Base-by-base conservation (phyloP, 768 basidiomycete genomes). In the Rhodotorula sphaerocarpa region DNA sequence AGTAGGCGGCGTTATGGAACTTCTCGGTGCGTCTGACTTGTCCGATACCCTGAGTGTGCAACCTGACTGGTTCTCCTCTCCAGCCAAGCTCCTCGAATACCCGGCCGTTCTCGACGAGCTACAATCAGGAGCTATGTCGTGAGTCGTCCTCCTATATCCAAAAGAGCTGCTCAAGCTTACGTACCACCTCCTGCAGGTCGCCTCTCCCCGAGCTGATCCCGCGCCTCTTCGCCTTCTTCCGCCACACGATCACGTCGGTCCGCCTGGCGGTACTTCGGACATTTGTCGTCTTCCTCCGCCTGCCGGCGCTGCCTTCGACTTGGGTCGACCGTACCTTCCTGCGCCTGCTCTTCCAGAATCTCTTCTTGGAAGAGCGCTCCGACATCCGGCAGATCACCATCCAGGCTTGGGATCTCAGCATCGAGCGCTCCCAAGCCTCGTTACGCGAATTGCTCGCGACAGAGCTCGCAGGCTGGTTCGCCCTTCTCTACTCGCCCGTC, bases 1-100 rank as follows among this genome's bases (percentile, higher is more conserved):
- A 62, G 90, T 95, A 43, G 91, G 91, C 44, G 86, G 88, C 15
- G 90, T 97, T 30, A 97, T 99, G 95, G 91, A 95, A 73, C 79
- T 99, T 3, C 78, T 99, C n/a, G 52, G 69, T 53, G 50, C 44
- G 44, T n/a, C 45, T 12, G 36, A 39, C 16, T 47, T 15, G 18
- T 9, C 15, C 45, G 4, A 3, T 27, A 16, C 11, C 36, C 28
- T 43, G 33, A 11, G 6, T n/a, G 3, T 39, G n/a, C n/a, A n/a
- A 10, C 16, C 21, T 30, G 10, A 23, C 30, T 15, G 0, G 5
- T 4, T 2, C 9, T 25, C 39, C n/a, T 10, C 27, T 16, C 33
- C 50, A 63, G 67, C 67, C 28, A 59, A 65, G 41, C 55, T 70
- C 7, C 55, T 70, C 31, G 63, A 52, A 39, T 69, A 52, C 34